A percentile compares a stretch with the other conserved stretches of the same genome.
Evolutionary conservation across 495 filamentous ascomycete species (phyloP).

Genomic region (Filosporella fistucella): DNA sequence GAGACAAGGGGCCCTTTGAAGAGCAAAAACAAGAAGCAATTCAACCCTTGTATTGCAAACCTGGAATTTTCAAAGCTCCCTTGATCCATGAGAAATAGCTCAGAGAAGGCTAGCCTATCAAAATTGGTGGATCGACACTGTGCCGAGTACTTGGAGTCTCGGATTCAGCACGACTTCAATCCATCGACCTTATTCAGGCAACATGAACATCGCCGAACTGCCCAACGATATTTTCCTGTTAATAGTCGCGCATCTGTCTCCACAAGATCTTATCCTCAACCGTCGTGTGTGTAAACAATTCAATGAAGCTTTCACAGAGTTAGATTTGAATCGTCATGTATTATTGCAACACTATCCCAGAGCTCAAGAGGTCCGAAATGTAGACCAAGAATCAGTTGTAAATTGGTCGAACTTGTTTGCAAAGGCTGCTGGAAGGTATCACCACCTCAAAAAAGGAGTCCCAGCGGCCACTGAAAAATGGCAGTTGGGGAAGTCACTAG

Average conservation of each 20-base stretch:
- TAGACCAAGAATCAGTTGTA: conserved; percentile 7
- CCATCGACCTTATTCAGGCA: no score
- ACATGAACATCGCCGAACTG: conserved; percentile 43
- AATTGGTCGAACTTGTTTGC: conserved; percentile 46
- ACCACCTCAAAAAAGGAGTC: conserved; percentile 43
- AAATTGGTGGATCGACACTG: no score
- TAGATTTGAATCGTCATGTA: conserved; percentile 37
- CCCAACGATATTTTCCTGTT: conserved; percentile 49
- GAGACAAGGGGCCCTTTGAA: no score
- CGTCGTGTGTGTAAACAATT: conserved; percentile 52
- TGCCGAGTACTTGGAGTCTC: no score
- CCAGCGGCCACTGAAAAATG: conserved; percentile 45
- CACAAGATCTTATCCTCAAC: conserved; percentile 46
- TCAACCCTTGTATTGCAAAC: no score
- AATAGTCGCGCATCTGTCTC: conserved; percentile 44
- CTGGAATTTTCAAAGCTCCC: no score
- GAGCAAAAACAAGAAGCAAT: no score
- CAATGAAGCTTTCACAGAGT: conserved; percentile 48
- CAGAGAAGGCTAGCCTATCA: no score
- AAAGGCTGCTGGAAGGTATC: conserved; percentile 51
- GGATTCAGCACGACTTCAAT: no score
- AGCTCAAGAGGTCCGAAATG: conserved; percentile 46
- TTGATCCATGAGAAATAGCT: no score
- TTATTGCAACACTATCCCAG: conserved; percentile 49
- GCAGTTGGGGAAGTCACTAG: conserved; percentile 26